Evolutionary conservation across 2,329 filamentous ascomycete genomes (phyloP).

Genomic region (Fusarium pilosicola): DNA sequence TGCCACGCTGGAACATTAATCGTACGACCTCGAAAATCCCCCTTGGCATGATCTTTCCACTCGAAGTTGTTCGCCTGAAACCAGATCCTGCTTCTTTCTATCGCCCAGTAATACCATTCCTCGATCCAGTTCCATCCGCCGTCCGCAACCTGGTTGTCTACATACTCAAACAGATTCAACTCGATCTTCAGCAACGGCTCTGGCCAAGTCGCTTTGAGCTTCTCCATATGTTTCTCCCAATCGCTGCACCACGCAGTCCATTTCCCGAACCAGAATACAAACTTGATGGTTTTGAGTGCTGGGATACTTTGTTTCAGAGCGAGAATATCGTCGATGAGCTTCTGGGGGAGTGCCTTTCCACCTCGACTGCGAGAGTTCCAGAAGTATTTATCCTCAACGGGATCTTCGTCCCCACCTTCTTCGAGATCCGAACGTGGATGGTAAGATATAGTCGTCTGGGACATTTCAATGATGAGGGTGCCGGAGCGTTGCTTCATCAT

Average conservation of each 20-base stretch:
- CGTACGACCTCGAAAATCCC: background rate
- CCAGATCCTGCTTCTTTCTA: fast-evolving
- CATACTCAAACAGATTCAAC: background rate
- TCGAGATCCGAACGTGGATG: background rate
- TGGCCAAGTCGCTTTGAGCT: background rate
- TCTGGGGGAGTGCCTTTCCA: background rate
- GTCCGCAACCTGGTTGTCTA: too few relatives aligned
- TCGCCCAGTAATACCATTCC: too few relatives aligned
- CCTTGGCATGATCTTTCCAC: background rate
- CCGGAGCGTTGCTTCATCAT: slow-evolving; percentile 1
- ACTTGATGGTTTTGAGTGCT: background rate
- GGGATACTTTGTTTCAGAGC: background rate
- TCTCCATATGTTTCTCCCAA: background rate
- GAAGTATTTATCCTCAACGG: fast-evolving
- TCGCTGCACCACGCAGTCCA: background rate
- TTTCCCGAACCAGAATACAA: background rate
- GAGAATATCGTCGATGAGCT: background rate
- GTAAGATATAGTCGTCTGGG: fast-evolving
- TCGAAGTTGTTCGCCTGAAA: background rate
- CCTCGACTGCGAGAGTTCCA: fast-evolving
- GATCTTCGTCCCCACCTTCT: background rate
- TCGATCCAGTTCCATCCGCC: too few relatives aligned
- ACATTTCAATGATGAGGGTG: background rate
- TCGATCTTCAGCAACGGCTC: background rate
- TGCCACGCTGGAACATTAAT: background rate